Evolutionary conservation across 139 green algal species (phyloP).

Genomic region (Tetradesmus lagerheimii): DNA sequence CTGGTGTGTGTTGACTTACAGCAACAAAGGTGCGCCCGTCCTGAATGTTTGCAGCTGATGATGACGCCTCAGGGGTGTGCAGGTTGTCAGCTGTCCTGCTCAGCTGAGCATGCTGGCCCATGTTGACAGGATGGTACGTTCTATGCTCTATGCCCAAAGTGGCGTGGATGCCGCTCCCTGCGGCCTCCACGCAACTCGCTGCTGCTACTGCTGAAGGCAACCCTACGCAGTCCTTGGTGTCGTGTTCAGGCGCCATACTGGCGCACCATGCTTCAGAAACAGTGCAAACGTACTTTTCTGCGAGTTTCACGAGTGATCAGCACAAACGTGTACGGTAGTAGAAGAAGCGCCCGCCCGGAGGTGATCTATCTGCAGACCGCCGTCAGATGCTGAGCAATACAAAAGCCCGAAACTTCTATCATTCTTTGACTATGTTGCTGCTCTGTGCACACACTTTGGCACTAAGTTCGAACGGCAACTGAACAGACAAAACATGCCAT

Average conservation of each 20-base stretch:
- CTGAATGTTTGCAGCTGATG: conserved; percentile 22
- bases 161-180: not conserved
- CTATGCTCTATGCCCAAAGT: not conserved
- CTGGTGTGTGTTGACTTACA: conserved; percentile 50
- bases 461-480: not conserved
- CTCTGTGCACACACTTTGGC: not conserved
- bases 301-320: not conserved
- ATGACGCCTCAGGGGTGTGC: not conserved
- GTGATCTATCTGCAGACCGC: not conserved
- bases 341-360: not conserved
- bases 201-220: conserved; percentile 5
- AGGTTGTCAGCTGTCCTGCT: conserved; percentile 3
- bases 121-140: not conserved
- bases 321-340: not conserved
- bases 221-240: not conserved
- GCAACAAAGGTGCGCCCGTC: conserved; percentile 52
- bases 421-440: not conserved
- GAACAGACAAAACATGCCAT: conserved; percentile 3
- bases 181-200: conserved; percentile 12
- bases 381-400: not conserved
- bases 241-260: not conserved
- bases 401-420: not conserved
- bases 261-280: not conserved
- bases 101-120: not conserved
- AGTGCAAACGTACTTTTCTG: not conserved